These are phyloP conservation scores for Cetradonia linearis DNA, from an alignment of 495 filamentous ascomycete genomes.

Conservation along the genomic window DNA sequence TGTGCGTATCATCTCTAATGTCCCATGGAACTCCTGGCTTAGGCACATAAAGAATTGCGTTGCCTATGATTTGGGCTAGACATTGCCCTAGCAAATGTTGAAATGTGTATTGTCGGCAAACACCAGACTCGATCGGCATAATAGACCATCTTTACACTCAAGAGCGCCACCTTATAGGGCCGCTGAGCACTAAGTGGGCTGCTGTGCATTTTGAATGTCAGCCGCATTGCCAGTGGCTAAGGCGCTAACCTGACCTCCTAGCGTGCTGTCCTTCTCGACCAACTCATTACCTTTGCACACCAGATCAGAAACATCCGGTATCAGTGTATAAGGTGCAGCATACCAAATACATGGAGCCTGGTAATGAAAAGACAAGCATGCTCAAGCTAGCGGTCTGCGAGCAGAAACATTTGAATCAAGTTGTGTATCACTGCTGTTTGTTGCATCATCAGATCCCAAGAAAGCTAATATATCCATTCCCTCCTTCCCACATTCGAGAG, in stretches of 20 bases:
- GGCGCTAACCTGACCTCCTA: background rate
- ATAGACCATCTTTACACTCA: background rate
- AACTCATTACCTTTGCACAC: too few relatives aligned
- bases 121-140: too few relatives aligned
- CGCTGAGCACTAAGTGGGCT: too few relatives aligned
- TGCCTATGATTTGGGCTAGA: background rate
- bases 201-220: background rate
- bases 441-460: background rate
- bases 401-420: background rate
- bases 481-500: background rate
- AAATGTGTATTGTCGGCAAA: too few relatives aligned
- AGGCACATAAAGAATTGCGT: background rate
- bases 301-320: background rate
- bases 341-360: background rate
- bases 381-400: background rate
- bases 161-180: background rate
- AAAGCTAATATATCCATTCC: background rate
- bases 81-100: too few relatives aligned
- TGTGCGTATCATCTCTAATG: background rate
- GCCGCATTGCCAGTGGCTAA: background rate
- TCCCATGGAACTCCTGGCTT: background rate
- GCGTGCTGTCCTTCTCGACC: too few relatives aligned
- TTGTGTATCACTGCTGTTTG: background rate
- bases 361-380: background rate
- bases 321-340: background rate